Evolutionary conservation across 2,329 filamentous ascomycete genomes (phyloP), one percentile per base, ranked within the genome.

Genomic region (Thielaviopsis ethacetica): DNA sequence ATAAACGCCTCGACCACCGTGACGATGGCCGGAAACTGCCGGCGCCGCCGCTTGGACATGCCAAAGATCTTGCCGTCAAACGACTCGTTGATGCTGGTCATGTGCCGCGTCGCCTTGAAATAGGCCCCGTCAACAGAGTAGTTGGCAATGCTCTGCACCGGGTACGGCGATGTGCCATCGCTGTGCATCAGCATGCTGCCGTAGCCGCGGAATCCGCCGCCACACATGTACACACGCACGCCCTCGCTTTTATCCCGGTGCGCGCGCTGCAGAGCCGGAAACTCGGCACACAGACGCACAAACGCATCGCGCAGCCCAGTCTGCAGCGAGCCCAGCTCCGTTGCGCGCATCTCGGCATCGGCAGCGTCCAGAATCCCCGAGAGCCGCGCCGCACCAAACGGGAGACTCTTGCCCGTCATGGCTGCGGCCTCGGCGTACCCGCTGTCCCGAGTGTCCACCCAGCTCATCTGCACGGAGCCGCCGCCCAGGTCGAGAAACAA

Each of bases 151-250:
- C 85, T 83, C 0, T 88, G 81, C 26, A 95, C 86, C 0, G 91
- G 91, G 68, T 95, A 96, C 0, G 88, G 88, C 58, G 78, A 74
- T 51, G 88, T 79, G 5, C 75, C 71, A 65, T 91, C 86, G 64
- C 81, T 79, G 67, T 86, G 83, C 85, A 95, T 91, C 57, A 95
- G 76, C 66, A 95, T 83, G 69, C 88, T 94, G 6, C 90, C 91
- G 76, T 94, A 95, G 17, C 91, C 91, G 41, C 91, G 77, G 67
- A 95, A 95, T 0, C 91, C 91, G 24, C 91, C 91, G 51, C 91
- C 91, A 62, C 87, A 95, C 60, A 96, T 82, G 68, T 91, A 95
- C 9, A 95, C 75, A 38, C 85, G 81, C 60, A 90, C 75, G 4
- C 78, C 78, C 54, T 64, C 62, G 49, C 65, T 62, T 38, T 56